Evolutionary conservation across 2,329 filamentous ascomycete species (phyloP).

Genomic region (Microdochium bolleyi): DNA sequence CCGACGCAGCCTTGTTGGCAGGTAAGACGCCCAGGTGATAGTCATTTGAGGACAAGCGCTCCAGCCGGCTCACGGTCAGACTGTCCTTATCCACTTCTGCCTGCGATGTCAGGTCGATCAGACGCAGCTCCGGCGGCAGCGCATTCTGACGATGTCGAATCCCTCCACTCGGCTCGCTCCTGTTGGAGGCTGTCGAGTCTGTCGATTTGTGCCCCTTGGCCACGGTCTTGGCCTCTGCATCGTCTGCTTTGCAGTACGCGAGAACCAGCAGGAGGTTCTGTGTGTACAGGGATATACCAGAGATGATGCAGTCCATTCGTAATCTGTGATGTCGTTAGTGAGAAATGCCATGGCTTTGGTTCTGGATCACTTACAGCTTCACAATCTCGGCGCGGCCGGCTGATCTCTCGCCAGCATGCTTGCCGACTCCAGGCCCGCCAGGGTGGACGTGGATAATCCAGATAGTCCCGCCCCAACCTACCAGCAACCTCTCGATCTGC

Average conservation of each 20-base stretch:
- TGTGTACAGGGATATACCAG: slow-evolving; percentile 93
- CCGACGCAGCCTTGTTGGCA: slow-evolving; percentile 58
- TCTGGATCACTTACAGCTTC: slow-evolving; percentile 64
- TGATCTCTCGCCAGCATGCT: slow-evolving; percentile 59
- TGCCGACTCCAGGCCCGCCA: slow-evolving; percentile 58
- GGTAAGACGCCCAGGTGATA: slow-evolving; percentile 86
- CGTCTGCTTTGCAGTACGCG: slow-evolving; percentile 74
- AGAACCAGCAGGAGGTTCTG: slow-evolving; percentile 84
- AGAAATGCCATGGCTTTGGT: background rate
- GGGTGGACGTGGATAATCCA: slow-evolving; percentile 93
- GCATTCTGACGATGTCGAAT: slow-evolving; percentile 69
- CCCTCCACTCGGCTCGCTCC: slow-evolving; percentile 56
- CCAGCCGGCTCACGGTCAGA: slow-evolving; percentile 77
- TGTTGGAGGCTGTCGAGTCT: slow-evolving; percentile 36
- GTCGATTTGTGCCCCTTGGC: slow-evolving; percentile 31
- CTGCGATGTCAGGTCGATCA: slow-evolving; percentile 84
- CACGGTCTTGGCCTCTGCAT: slow-evolving; percentile 33
- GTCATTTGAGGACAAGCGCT: slow-evolving; percentile 78
- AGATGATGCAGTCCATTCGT: slow-evolving; percentile 95
- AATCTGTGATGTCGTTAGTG: slow-evolving; percentile 45
- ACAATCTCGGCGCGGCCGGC: slow-evolving; percentile 81
- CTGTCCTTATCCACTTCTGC: slow-evolving; percentile 82
- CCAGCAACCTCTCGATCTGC: slow-evolving; percentile 68
- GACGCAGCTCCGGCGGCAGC: slow-evolving; percentile 76
- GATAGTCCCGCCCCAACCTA: slow-evolving; percentile 93